Base-by-base conservation (phyloP, 106 monocot species). In the Allium cepa region DNA sequence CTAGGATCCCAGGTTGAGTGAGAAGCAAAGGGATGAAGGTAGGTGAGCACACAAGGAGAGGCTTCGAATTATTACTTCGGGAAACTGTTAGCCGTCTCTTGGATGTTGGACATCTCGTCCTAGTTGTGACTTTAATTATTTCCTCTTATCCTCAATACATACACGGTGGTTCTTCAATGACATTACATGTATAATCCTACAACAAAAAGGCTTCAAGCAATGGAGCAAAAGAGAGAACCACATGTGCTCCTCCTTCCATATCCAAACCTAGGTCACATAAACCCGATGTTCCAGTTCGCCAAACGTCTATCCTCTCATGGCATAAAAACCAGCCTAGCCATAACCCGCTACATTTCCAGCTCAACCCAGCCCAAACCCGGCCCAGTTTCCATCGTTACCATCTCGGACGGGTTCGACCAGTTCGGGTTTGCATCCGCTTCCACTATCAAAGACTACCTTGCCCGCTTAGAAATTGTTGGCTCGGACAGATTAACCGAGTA, bases 201-300 rank as follows among this genome's bases (percentile, higher is more conserved):
- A 13, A 14, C 71, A 48, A 75, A n/a, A 57, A 50, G 5, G 36
- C 36, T 36, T 36, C 36, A 36, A 5, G 4, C 3, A 36, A 36
- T 36, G 36, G 36, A 36, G 36, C 36, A 36, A 36, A 36, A 5
- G 36, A 36, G 5, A 36, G 36, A 36, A 36, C 36, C 36, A 36
- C 88, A 83, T 51, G 79, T 82, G 26, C 79, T 93, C 15, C 2
- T 93, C 50, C 10, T 93, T n/a, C 86, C 88, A 1, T 84, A 79
- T 78, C 93, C 92, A 16, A 72, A 49, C 74, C 92, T 88, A 70
- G 88, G 92, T 64, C 92, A 92, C 88, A 83, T 92, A 80, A 88
- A 85, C 75, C 88, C 88, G 7, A 83, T 93, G 79, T 78, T 88
- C 69, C 83, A 88, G 14, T 85, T 93, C 68, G 85, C 74, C 69